Percentiles rank a stretch among this genome's conserved stretches.
Conservation (phyloP, 2,329 filamentous ascomycete genomes). For the Cladophialophora chaetospira region DNA sequence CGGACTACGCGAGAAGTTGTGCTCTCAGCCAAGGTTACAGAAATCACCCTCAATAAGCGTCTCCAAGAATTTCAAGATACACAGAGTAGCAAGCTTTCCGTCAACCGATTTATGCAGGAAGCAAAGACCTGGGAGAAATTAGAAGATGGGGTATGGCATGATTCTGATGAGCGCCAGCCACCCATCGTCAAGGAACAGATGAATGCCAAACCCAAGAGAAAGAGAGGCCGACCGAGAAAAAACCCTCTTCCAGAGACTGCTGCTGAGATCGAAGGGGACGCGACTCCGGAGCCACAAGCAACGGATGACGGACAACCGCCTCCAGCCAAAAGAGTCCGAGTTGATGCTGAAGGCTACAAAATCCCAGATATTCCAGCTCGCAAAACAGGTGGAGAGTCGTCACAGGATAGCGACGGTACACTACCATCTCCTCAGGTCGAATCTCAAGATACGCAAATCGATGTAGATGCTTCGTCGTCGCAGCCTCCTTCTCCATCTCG, state of each 20-base stretch:
- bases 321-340: constrained; percentile 41
- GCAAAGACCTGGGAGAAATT: constrained; percentile 29
- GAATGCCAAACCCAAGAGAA: constrained; percentile 59
- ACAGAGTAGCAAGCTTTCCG: constrained; percentile 78
- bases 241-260: constrained; percentile 38
- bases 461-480: not conserved
- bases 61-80: constrained; percentile 89
- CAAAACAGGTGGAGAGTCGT: constrained; percentile 47
- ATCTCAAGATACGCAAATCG: not conserved
- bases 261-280: constrained; percentile 51
- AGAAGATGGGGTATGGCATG: constrained; percentile 37
- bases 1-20: constrained; percentile 91
- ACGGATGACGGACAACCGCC: constrained; percentile 36
- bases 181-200: constrained; percentile 68
- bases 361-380: constrained; percentile 52
- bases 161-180: constrained; percentile 48
- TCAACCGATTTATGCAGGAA: constrained; percentile 72
- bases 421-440: not conserved
- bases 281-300: constrained; percentile 45
- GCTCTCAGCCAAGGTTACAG: constrained; percentile 97
- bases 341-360: constrained; percentile 69
- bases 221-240: constrained; percentile 39
- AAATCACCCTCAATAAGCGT: constrained; percentile 87
- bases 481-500: constrained; percentile 3
- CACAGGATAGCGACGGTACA: constrained; percentile 32